A percentile compares a stretch with the other conserved stretches of the same genome.
phyloP scores from a whole-genome alignment of 2,329 filamentous ascomycete genomes.

The Talaromyces sp. region DNA sequence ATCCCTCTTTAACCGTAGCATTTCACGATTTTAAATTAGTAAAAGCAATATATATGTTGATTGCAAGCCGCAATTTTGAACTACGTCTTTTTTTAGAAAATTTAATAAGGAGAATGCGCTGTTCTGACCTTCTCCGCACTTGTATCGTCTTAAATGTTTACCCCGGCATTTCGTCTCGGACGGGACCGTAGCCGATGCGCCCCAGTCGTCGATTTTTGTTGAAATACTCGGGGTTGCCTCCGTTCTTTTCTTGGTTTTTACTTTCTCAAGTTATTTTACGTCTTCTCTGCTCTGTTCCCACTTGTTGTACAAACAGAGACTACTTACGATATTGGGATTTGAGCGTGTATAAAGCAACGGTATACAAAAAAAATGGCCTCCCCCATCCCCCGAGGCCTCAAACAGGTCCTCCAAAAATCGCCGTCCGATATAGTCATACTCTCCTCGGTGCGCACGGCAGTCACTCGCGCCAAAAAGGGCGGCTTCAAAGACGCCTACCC shows the following conservation, averaged over 20 bases:
- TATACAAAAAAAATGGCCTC: conserved; percentile 39
- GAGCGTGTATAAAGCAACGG: neutral
- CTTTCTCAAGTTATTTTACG: neutral
- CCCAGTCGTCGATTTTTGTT: neutral
- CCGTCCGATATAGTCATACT: conserved; percentile 83
- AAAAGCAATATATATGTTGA: neutral
- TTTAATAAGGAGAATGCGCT: neutral
- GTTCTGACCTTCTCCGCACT: neutral
- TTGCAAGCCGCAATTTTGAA: neutral
- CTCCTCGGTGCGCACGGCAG: conserved; percentile 82
- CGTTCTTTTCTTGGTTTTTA: neutral
- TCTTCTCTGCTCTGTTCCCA: neutral
- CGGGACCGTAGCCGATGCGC: conserved; percentile 33
- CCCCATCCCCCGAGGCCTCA: conserved; percentile 61
- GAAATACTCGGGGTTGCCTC: conserved; percentile 22
- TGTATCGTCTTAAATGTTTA: conserved; percentile 13
- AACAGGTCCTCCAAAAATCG: conserved; percentile 72
- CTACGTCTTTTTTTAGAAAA: neutral
- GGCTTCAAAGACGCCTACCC: conserved; percentile 83
- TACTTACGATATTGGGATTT: too few relatives aligned
- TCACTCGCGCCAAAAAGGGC: conserved; percentile 80
- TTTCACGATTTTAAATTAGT: neutral
- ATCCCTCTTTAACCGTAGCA: neutral
- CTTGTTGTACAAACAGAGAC: neutral
- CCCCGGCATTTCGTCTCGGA: conserved; percentile 25